Conservation (phyloP, 2,329 filamentous ascomycete species). For the Dryadomyces sulphureus region DNA sequence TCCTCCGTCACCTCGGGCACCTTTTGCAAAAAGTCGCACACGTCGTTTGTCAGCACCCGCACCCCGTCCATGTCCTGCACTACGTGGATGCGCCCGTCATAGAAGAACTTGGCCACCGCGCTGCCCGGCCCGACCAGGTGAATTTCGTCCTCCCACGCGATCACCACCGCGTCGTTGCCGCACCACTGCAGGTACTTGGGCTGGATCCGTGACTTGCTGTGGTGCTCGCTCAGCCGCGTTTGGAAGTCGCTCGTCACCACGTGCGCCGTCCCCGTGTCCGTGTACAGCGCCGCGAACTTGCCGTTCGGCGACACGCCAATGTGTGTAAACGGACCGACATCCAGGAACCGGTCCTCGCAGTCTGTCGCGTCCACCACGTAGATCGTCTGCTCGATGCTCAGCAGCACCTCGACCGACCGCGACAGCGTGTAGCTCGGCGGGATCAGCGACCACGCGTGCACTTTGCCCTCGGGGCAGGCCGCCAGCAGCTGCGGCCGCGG, state of each 20-base stretch:
- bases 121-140: conserved; percentile 82
- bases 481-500: conserved; percentile 76
- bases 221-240: conserved; percentile 78
- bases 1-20: conserved; percentile 77
- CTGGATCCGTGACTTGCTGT: conserved; percentile 70
- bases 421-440: conserved; percentile 80
- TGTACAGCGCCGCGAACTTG: conserved; percentile 76
- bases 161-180: conserved; percentile 80
- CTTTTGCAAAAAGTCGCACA: conserved; percentile 95
- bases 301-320: conserved; percentile 86
- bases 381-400: conserved; percentile 74
- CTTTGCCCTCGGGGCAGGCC: conserved; percentile 57
- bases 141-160: conserved; percentile 96
- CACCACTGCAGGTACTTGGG: conserved; percentile 92
- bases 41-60: conserved; percentile 75
- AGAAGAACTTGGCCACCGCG: conserved; percentile 64
- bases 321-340: conserved; percentile 85
- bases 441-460: conserved; percentile 81
- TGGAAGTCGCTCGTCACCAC: conserved; percentile 94
- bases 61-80: conserved; percentile 79
- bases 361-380: conserved; percentile 79
- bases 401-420: conserved; percentile 78
- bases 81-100: conserved; percentile 81
- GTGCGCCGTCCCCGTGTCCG: conserved; percentile 70
- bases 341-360: conserved; percentile 77